These are phyloP conservation scores for Oryza glaberrima DNA, from an alignment of 176 grass and related monocot species.

Conservation along the genomic window DNA sequence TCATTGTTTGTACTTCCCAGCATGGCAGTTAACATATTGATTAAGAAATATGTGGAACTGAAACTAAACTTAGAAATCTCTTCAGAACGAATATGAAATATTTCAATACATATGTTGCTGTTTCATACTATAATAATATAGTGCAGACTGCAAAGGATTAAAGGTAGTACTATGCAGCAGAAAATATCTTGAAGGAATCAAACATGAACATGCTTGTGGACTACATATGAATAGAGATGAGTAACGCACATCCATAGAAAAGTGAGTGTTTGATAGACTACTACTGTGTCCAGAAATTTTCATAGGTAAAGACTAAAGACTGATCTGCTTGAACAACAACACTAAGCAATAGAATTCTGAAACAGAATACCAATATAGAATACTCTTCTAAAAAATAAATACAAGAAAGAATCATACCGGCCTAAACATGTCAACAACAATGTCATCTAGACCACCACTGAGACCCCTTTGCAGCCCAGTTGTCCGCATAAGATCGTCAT, in stretches of 20 bases:
- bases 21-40: neutral
- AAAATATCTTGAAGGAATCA: neutral
- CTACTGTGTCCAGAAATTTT: neutral
- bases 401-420: slow-evolving; percentile 47
- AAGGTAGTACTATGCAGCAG: neutral
- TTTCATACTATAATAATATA: neutral
- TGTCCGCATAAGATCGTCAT: slow-evolving; percentile 50
- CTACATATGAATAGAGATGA: neutral
- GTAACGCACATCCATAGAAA: neutral
- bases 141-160: neutral
- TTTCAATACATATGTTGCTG: neutral
- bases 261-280: neutral
- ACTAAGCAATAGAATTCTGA: neutral
- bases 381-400: neutral
- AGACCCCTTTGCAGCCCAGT: slow-evolving; percentile 51
- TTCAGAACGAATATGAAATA: neutral
- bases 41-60: neutral
- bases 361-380: neutral
- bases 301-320: too few species aligned
- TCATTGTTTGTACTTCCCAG: neutral
- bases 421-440: slow-evolving; percentile 62
- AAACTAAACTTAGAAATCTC: neutral
- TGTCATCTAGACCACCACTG: slow-evolving; percentile 60
- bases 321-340: neutral
- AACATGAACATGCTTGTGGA: neutral